phyloP scores from a whole-genome alignment of 225 moss, liverwort and hornwort genomes.

The Polytrichum formosum region DNA sequence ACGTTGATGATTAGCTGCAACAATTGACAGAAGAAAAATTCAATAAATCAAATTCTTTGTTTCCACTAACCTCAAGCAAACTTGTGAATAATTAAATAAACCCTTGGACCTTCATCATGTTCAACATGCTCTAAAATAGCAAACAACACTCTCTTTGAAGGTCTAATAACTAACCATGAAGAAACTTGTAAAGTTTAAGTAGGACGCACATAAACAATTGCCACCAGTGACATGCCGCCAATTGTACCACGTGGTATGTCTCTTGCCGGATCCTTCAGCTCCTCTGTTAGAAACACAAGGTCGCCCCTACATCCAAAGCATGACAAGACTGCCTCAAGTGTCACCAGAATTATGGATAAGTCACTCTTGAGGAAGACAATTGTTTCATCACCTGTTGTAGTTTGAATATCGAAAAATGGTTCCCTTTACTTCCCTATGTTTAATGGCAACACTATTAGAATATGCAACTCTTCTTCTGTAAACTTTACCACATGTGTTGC shows the following conservation, averaged over 20 bases:
- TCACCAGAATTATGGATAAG: background rate
- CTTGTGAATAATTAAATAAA: background rate
- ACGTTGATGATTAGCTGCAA: slow-evolving; percentile 74
- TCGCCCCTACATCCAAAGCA: slow-evolving; percentile 53
- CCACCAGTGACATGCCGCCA: slow-evolving; percentile 50
- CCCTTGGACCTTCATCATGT: background rate
- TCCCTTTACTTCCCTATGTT: no score
- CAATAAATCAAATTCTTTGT: slow-evolving; percentile 9
- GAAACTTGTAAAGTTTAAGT: slow-evolving; percentile 16
- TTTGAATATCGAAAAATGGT: no score
- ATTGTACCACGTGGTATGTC: slow-evolving; percentile 66
- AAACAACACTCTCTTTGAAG: background rate
- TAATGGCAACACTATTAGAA: no score
- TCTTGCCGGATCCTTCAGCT: slow-evolving; percentile 72
- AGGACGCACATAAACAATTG: slow-evolving; percentile 62
- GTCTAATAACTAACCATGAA: slow-evolving; percentile 7
- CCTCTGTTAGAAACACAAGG: slow-evolving; percentile 74
- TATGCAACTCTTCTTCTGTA: no score
- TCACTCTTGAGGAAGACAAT: no score
- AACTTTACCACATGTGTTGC: no score
- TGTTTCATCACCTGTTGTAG: no score
- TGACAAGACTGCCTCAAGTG: slow-evolving; percentile 7
- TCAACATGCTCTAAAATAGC: background rate
- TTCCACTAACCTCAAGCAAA: background rate
- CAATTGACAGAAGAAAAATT: slow-evolving; percentile 16